phyloP scores from a whole-genome alignment of 2,329 filamentous ascomycete species.

The Coniochaeta sp. region DNA sequence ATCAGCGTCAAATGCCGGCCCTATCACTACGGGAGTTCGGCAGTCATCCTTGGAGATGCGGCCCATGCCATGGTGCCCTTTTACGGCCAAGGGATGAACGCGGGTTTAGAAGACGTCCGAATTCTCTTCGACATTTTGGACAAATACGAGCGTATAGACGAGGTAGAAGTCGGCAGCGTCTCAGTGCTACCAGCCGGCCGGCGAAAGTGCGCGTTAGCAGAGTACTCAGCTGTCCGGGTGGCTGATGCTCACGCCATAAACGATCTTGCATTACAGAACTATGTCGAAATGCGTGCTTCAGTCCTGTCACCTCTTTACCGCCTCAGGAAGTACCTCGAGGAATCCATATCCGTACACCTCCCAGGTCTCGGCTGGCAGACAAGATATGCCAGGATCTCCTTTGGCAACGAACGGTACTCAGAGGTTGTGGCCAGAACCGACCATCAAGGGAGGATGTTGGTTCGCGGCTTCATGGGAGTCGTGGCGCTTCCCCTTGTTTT shows the following conservation, averaged over 20 bases:
- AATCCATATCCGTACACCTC: constrained; percentile 67
- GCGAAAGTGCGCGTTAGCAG: constrained; percentile 62
- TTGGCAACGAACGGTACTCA: constrained; percentile 86
- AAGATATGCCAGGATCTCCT: constrained; percentile 87
- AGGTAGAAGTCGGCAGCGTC: constrained; percentile 28
- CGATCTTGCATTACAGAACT: constrained; percentile 84
- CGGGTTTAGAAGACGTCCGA: constrained; percentile 87
- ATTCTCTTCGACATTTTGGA: constrained; percentile 81
- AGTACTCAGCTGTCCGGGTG: constrained; percentile 68
- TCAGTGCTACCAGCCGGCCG: constrained; percentile 46
- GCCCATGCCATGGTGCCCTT: constrained; percentile 98
- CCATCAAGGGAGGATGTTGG: constrained; percentile 57
- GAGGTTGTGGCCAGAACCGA: constrained; percentile 67
- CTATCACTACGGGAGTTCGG: constrained; percentile 70
- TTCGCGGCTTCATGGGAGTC: constrained; percentile 30
- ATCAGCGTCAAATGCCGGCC: constrained; percentile 91
- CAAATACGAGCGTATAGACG: constrained; percentile 35
- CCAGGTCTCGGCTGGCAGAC: constrained; percentile 82
- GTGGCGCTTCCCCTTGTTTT: constrained; percentile 16
- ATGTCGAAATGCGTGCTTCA: constrained; percentile 84
- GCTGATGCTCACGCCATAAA: constrained; percentile 85
- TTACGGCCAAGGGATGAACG: constrained; percentile 97
- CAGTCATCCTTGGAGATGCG: constrained; percentile 84
- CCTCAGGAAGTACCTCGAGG: constrained; percentile 78
- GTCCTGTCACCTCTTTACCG: constrained; percentile 73